Evolutionary conservation across 108 stramenopile genomes (phyloP), one percentile per base, ranked within the genome.

Genomic region (Stephanodiscus triporus): DNA sequence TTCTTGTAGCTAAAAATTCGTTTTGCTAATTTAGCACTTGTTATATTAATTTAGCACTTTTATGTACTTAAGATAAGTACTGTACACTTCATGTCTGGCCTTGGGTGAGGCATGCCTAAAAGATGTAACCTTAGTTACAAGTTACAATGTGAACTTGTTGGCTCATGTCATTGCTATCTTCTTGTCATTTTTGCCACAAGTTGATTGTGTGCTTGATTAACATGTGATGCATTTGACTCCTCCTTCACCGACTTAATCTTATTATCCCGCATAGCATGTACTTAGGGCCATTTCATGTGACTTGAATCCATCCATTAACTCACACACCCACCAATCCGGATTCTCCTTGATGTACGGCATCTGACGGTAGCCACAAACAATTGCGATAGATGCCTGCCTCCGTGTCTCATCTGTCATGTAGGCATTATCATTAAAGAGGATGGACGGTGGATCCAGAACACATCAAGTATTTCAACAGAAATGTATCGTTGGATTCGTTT

Each of bases 361-460:
- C 4, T 20, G 49, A 19, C 75, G 29, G 37, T 75, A 75, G 7
- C 73, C 75, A n/a, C 7, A 32, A 1, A 68, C 68, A 61, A 75
- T 60, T 23, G 27, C 29, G 29, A 32, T 53, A 6, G 29, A 30
- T 24, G 9, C 29, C 2, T n/a, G 19, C 27, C 4, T 9, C 66
- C 75, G 67, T 43, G 75, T 66, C 7, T 67, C 75, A 62, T 68
- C 68, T 2, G 75, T 75, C 66, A 75, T 75, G 66, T 66, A 68
- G 32, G 75, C 75, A 62, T 68, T 68, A 13, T 56, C 47, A 1
- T 65, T 75, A 63, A 74, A 66, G 2, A 38, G 36, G 19, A 74
- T 66, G 5, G 51, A 38, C 30, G 73, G 66, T 11, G 66, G 37
- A 20, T 4, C 75, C 75, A 10, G 30, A 8, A 55, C 16, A 40